Conservation (phyloP, 805 yeast species). For the Saccharomycopsis fodiens region DNA sequence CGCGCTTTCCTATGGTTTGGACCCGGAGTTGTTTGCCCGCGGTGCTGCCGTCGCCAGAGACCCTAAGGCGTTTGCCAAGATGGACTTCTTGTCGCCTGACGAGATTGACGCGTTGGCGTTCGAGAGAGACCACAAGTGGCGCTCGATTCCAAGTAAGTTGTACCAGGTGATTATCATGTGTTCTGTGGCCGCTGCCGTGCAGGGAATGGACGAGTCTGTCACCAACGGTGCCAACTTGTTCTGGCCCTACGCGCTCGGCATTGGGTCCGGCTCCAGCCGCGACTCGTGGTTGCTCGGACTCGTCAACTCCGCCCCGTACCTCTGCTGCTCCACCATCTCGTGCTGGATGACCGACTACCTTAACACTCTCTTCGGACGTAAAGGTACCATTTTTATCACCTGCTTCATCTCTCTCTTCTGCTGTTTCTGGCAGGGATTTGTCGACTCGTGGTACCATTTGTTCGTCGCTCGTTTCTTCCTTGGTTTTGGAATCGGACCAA, state of each 20-base stretch:
- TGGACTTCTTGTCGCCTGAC: constrained; percentile 46
- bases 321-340: constrained; percentile 51
- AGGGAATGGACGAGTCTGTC: constrained; percentile 75
- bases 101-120: constrained; percentile 44
- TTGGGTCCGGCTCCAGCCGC: constrained; percentile 37
- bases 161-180: constrained; percentile 52
- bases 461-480: constrained; percentile 57
- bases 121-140: constrained; percentile 42
- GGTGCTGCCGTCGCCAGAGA: constrained; percentile 64
- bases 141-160: constrained; percentile 34
- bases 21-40: constrained; percentile 49
- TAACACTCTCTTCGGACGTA: constrained; percentile 52
- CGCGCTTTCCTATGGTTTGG: constrained; percentile 48
- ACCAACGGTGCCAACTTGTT: constrained; percentile 64
- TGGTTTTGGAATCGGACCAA: constrained; percentile 67
- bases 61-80: constrained; percentile 50
- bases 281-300: constrained; percentile 55
- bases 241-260: constrained; percentile 49
- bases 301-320: constrained; percentile 63
- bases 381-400: constrained; percentile 58
- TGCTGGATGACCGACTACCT: constrained; percentile 59
- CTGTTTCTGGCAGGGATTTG: constrained; percentile 65
- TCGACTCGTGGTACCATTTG: constrained; percentile 58
- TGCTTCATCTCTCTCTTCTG: constrained; percentile 52
- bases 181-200: constrained; percentile 74